Base-by-base conservation (phyloP, 2,329 filamentous ascomycete genomes). In the Penicillium janthinellum region DNA sequence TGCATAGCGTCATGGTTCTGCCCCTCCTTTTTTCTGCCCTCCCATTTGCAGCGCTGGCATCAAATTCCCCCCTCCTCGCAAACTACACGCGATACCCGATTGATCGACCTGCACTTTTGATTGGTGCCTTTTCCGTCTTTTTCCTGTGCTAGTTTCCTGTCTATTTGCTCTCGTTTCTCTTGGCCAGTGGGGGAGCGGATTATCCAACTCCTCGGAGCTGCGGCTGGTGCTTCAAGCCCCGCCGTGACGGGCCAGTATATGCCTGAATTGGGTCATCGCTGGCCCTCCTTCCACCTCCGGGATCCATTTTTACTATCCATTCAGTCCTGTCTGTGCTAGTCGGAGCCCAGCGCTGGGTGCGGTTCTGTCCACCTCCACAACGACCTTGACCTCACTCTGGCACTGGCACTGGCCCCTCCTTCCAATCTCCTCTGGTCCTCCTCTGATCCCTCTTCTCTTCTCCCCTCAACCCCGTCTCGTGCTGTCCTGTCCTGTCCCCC, bases 31-130 rank as follows among this genome's bases (percentile, higher is more conserved):
- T 50, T 45, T 35, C 12, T 45, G 20, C 52, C 14, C 37, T 11
- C 28, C 58, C 38, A 52, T 57, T 47, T 47, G 39, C 25, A 57
- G 47, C 47, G 42, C 34, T 25, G 20, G 22, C 55, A 49, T 58
- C 47, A 53, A 59, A 54, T 55, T 22, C 49, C 39, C 37, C 35
- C 31, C 34, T 17, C 31, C 28, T 20, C 34, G 25, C 2, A 11
- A 31, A 15, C 41, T 56, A 60, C 54, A 59, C 63, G 58, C 63
- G 53, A 59, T 59, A 61, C 63, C 63, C 60, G 58, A 64, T 58
- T 58, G 56, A 61, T 60, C 42, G 25, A 11, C 53, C 39, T 47
- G 25, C 57, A 31, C 5, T 22, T 55, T 44, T 62, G 11, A 50
- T 63, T 54, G 34, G 28, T 50, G 35, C 49, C 42, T n/a, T 39